Percentiles rank a stretch among this genome's conserved stretches.
phyloP scores from a whole-genome alignment of 1,139 yeast species.

The Magnusiomyces suaveolens region DNA sequence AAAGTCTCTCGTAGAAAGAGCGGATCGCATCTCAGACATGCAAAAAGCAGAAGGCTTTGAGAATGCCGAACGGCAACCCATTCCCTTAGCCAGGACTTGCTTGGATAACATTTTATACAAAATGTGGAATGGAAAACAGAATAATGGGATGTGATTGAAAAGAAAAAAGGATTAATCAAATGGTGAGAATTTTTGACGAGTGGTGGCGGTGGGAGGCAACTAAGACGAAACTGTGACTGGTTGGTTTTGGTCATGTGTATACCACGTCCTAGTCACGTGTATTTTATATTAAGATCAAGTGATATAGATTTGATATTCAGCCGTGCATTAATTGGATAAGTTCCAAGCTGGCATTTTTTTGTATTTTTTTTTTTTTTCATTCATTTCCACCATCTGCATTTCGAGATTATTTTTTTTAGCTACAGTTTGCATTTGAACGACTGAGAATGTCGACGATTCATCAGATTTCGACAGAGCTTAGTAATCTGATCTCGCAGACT shows the following conservation, averaged over 20 bases:
- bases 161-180: background rate
- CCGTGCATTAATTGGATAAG: too few species aligned
- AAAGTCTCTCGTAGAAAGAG: background rate
- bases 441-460: slow-evolving; percentile 16
- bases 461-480: slow-evolving; percentile 41
- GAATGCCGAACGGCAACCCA: background rate
- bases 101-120: background rate
- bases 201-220: background rate
- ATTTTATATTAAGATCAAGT: too few species aligned
- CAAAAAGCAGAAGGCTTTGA: background rate
- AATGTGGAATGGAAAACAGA: background rate
- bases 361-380: too few species aligned
- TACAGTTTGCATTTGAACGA: background rate
- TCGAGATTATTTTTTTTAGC: background rate
- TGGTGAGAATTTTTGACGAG: background rate
- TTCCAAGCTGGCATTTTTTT: too few species aligned
- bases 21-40: background rate
- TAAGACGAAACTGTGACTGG: background rate
- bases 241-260: too few species aligned
- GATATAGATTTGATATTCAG: too few species aligned
- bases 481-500: slow-evolving; percentile 54
- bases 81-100: slow-evolving; percentile 1
- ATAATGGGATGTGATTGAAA: too few species aligned
- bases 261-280: too few species aligned
- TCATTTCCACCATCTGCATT: background rate